phyloP scores from a whole-genome alignment of 2,329 filamentous ascomycete species.

The Aspergillus melleus region DNA sequence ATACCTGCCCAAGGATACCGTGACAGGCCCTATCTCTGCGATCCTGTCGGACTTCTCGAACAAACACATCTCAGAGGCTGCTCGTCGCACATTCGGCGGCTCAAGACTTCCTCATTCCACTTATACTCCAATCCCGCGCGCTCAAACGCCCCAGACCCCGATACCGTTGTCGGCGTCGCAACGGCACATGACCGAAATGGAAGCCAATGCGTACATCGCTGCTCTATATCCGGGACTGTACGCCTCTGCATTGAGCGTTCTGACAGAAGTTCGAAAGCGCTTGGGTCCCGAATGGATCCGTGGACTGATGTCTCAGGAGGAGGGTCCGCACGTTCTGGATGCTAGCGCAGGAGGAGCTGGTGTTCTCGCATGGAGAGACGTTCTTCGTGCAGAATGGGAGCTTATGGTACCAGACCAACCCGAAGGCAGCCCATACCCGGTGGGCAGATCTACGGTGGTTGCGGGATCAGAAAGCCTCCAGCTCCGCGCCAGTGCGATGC shows the following conservation, averaged over 20 bases:
- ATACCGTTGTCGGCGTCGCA: constrained; percentile 59
- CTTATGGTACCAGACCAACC: constrained; percentile 54
- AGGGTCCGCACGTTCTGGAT: constrained; percentile 60
- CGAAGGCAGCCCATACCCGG: constrained; percentile 41
- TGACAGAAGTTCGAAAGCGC: constrained; percentile 62
- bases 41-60: constrained; percentile 68
- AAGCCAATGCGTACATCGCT: constrained; percentile 60
- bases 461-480: constrained; percentile 74
- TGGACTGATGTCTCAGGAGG: constrained; percentile 55
- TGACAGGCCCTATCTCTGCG: constrained; percentile 68
- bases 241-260: constrained; percentile 55
- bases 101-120: constrained; percentile 73
- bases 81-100: constrained; percentile 76
- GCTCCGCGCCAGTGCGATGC: constrained; percentile 70
- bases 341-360: constrained; percentile 63
- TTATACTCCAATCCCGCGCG: constrained; percentile 61
- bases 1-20: constrained; percentile 66
- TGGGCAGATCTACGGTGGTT: constrained; percentile 77
- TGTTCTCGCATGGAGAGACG: constrained; percentile 64
- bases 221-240: constrained; percentile 63
- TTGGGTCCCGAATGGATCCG: constrained; percentile 61
- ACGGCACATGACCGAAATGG: constrained; percentile 59
- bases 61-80: constrained; percentile 72
- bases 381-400: constrained; percentile 80
- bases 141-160: constrained; percentile 54